phyloP scores from a whole-genome alignment of 2,329 filamentous ascomycete species.

The Aspergillus nomiae region DNA sequence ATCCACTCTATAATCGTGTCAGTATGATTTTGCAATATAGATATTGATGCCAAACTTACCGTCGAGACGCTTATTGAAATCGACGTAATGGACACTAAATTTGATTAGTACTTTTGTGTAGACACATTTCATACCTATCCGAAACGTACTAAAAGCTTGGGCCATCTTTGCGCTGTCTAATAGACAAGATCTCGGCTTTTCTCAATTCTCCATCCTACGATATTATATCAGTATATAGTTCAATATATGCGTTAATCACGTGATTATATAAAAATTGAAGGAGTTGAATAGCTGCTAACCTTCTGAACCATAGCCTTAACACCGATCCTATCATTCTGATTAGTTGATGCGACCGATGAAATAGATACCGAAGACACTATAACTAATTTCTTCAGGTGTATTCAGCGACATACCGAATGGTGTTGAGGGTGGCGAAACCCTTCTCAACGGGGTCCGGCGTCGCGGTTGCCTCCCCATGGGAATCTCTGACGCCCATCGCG shows the following conservation, averaged over 20 bases:
- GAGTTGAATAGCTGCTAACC: constrained; percentile 50
- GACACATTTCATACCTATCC: neutral
- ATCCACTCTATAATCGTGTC: constrained; percentile 73
- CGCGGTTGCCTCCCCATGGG: constrained; percentile 54
- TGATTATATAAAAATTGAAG: constrained; percentile 27
- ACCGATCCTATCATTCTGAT: constrained; percentile 57
- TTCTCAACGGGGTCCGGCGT: constrained; percentile 68
- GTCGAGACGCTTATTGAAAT: constrained; percentile 88
- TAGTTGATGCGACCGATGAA: constrained; percentile 41
- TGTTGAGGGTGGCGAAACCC: constrained; percentile 80
- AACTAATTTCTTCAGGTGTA: constrained; percentile 5
- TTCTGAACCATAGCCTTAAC: constrained; percentile 70
- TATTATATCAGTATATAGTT: neutral
- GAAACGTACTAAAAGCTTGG: constrained; percentile 74
- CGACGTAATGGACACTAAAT: constrained; percentile 82
- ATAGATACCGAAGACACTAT: constrained; percentile 9
- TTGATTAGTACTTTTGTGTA: constrained; percentile 19
- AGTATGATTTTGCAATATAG: neutral
- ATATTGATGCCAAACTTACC: constrained; percentile 34
- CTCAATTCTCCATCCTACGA: constrained; percentile 74
- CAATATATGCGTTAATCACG: constrained; percentile 26
- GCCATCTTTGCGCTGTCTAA: constrained; percentile 83
- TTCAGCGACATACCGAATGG: constrained; percentile 65
- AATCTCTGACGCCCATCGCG: constrained; percentile 59
- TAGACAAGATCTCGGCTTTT: constrained; percentile 94